Percentiles rank a stretch among this genome's conserved stretches.
Conservation (phyloP, 1,284 basidiomycete genomes). For the Ceratobasidium sp. region DNA sequence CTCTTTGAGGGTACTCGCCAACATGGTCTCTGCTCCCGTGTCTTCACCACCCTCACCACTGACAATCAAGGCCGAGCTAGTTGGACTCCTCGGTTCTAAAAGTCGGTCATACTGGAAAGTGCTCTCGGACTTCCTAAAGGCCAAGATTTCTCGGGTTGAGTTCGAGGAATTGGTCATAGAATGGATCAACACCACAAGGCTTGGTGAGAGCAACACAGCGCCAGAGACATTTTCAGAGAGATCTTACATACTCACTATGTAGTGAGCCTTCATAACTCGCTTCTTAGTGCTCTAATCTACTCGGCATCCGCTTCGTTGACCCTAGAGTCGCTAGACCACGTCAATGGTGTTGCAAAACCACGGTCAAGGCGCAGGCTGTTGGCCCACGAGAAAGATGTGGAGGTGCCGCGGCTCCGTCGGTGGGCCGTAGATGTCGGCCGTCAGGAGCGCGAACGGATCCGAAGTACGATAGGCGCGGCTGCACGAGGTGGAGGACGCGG, state of each 20-base stretch:
- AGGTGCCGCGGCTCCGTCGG: slow-evolving; percentile 69
- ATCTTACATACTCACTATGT: slow-evolving; percentile 27
- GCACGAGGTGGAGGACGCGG: slow-evolving; percentile 1
- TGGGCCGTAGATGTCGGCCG: slow-evolving; percentile 78
- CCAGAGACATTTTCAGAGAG: neutral
- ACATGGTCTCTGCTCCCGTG: slow-evolving; percentile 21
- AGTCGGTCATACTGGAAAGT: slow-evolving; percentile 69
- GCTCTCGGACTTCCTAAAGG: slow-evolving; percentile 72
- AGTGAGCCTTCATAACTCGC: slow-evolving; percentile 83
- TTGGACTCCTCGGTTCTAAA: slow-evolving; percentile 67
- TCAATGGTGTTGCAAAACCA: slow-evolving; percentile 69
- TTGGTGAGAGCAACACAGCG: slow-evolving; percentile 58
- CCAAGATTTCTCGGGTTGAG: slow-evolving; percentile 72
- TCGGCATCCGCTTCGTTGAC: slow-evolving; percentile 58
- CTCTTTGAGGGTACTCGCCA: neutral
- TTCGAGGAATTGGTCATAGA: slow-evolving; percentile 76
- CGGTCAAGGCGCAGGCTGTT: slow-evolving; percentile 75
- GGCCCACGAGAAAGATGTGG: slow-evolving; percentile 72
- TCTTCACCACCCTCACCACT: slow-evolving; percentile 34
- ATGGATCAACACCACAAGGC: slow-evolving; percentile 68
- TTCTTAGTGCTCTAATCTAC: slow-evolving; percentile 82
- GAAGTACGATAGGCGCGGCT: slow-evolving; percentile 20
- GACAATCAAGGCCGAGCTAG: slow-evolving; percentile 54
- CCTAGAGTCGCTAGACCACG: slow-evolving; percentile 62
- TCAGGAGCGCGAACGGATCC: slow-evolving; percentile 63